Percentiles rank a stretch among this genome's conserved stretches.
These are phyloP conservation scores for Zygosaccharomyces kombuchaensis DNA, from an alignment of 805 yeast species.

Conservation along the genomic window DNA sequence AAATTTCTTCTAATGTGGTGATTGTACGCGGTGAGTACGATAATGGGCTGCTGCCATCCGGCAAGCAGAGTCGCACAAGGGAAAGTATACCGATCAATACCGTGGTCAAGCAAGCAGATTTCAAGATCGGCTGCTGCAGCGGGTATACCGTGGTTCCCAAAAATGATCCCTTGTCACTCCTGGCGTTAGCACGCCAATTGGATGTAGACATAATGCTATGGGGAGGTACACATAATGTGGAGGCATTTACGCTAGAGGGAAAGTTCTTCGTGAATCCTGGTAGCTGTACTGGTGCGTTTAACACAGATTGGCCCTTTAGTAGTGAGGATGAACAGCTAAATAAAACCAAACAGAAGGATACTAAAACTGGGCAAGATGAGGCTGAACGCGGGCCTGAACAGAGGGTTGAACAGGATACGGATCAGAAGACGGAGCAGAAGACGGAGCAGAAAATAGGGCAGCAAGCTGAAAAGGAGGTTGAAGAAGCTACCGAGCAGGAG, in stretches of 20 bases:
- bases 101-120: conserved; percentile 62
- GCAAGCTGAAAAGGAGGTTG: conserved; percentile 1
- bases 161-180: conserved; percentile 78
- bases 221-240: conserved; percentile 92
- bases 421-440: conserved; percentile 11
- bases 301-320: conserved; percentile 52
- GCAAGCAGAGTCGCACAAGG: conserved; percentile 14
- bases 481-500: conserved; percentile 3
- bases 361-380: conserved; percentile 4
- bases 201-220: conserved; percentile 87
- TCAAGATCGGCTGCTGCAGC: conserved; percentile 78
- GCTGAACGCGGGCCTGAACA: conserved; percentile 7
- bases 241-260: conserved; percentile 88
- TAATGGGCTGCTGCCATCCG: conserved; percentile 35
- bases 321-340: conserved; percentile 27
- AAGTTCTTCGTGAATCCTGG: conserved; percentile 96
- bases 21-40: conserved; percentile 84
- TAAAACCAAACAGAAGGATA: conserved; percentile 15
- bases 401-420: conserved; percentile 3
- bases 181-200: conserved; percentile 80
- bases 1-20: conserved; percentile 66
- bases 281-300: conserved; percentile 88
- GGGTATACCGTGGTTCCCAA: conserved; percentile 83
- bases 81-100: conserved; percentile 53
- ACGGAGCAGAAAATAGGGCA: conserved; percentile 10